A percentile compares a stretch with the other conserved stretches of the same genome.
Conservation (phyloP, 352 stramenopile species). For the Phytophthora idaei region DNA sequence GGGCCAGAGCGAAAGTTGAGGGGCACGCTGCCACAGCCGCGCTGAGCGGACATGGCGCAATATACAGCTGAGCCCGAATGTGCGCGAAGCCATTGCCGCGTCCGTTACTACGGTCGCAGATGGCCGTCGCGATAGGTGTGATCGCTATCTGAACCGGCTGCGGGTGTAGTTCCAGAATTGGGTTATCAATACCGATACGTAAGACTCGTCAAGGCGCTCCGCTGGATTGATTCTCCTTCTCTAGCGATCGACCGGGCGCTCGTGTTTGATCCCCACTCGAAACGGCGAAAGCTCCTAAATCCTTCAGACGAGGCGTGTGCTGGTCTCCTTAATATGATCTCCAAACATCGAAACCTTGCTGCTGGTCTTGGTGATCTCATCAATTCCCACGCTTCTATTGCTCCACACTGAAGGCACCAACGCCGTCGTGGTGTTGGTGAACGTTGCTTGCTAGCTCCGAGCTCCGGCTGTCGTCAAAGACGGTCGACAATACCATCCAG, state of each 20-base stretch:
- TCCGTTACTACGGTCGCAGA: background rate
- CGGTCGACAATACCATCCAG: constrained; percentile 18
- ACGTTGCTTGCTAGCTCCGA: constrained; percentile 21
- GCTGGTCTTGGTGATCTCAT: constrained; percentile 6
- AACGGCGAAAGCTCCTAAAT: constrained; percentile 7
- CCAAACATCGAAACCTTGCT: constrained; percentile 5
- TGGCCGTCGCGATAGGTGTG: background rate
- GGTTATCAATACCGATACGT: constrained; percentile 1
- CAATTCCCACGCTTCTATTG: background rate
- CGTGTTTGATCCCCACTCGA: constrained; percentile 1
- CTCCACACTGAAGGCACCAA: constrained; percentile 25
- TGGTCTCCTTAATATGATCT: background rate
- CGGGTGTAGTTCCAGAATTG: constrained; percentile 6
- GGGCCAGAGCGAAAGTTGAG: constrained; percentile 1
- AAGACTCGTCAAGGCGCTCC: background rate
- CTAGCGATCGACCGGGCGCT: too few species aligned
- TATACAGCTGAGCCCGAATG: too few species aligned
- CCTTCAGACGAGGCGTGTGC: background rate
- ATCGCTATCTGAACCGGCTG: background rate
- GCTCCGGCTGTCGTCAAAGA: constrained; percentile 20
- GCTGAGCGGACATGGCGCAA: too few species aligned
- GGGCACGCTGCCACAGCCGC: background rate
- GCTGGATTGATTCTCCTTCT: constrained; percentile 17
- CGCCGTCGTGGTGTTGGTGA: constrained; percentile 15
- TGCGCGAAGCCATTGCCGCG: background rate